A percentile compares a stretch with the other conserved stretches of the same genome.
These are phyloP conservation scores for Malassezia brasiliensis DNA, from an alignment of 1,284 basidiomycete genomes.

Conservation along the genomic window DNA sequence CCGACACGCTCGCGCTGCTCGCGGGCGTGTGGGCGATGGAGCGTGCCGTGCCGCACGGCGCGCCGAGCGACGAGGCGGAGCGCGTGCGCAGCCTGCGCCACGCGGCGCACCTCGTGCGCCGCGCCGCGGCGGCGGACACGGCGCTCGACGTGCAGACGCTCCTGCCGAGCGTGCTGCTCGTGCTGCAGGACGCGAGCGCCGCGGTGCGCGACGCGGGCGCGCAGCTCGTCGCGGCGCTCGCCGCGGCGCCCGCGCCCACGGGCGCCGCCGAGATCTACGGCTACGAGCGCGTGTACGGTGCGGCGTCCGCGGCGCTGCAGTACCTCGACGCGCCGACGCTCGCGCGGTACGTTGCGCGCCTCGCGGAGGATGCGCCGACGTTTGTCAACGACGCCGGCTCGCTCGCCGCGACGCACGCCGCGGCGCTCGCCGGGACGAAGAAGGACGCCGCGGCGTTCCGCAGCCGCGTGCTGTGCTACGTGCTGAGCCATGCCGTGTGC, in stretches of 20 bases:
- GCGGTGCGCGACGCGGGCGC: conserved; percentile 69
- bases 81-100: conserved; percentile 59
- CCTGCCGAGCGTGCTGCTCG: conserved; percentile 54
- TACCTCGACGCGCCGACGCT: conserved; percentile 68
- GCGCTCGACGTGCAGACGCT: conserved; percentile 28
- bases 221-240: conserved; percentile 53
- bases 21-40: conserved; percentile 10
- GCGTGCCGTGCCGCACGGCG: not conserved
- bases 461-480: conserved; percentile 64
- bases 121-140: not conserved
- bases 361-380: conserved; percentile 48
- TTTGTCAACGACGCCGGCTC: conserved; percentile 62
- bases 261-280: conserved; percentile 60
- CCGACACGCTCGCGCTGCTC: conserved; percentile 3
- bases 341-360: conserved; percentile 57
- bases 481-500: conserved; percentile 69
- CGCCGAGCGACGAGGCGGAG: conserved; percentile 59
- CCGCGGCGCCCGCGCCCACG: conserved; percentile 46
- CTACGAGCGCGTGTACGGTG: conserved; percentile 71
- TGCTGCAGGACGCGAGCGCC: conserved; percentile 8
- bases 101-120: conserved; percentile 1
- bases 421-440: conserved; percentile 54
- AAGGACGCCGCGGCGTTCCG: conserved; percentile 61
- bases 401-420: conserved; percentile 58
- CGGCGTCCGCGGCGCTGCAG: conserved; percentile 56